Evolutionary conservation across 345 rosid species (phyloP), one percentile per base, ranked within the genome.

Genomic region (Eucalyptus virginea): DNA sequence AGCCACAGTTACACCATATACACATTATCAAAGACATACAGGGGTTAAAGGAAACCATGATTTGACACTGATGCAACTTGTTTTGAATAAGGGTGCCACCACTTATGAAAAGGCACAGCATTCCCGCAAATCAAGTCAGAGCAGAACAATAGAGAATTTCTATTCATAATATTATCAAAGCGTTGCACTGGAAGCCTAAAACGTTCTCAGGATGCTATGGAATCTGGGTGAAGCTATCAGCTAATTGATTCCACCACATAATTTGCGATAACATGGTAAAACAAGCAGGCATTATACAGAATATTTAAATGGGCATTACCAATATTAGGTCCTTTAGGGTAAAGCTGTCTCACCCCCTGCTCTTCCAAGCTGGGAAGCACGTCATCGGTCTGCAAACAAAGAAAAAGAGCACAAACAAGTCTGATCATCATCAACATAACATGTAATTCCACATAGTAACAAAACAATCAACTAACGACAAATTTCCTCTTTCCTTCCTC

Each of bases 301-400:
- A 37, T 77, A 40, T 77, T 2, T 21, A 72, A 72, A 37, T 40
- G 83, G 83, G 16, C 47, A 77, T 77, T 77, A 96, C 99, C 97
- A 49, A 96, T 90, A 92, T 95, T 94, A 15, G 95, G 95, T 83
- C 96, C 97, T 90, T 93, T 93, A 4, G 98, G 94, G 88, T 95
- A 96, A 83, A 97, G 94, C 90, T 95, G 98, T 67, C 95, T 95
- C 44, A 94, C 97, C 77, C 99, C 99, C 89, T 96, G 98, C 54
- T 97, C 98, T 92, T 97, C 99, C 94, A 96, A 94, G 94, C 95
- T 95, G 6, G 99, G 99, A 90, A 97, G 96, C 93, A 94, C 96
- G 92, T 95, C 96, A 45, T 96, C 97, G 50, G 97, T 98, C 99
- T 97, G 89, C 87, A 87, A 28, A 19, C 83, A 77, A 37, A 42